Conservation (phyloP, 345 rosid genomes). For the Dimocarpus longan region DNA sequence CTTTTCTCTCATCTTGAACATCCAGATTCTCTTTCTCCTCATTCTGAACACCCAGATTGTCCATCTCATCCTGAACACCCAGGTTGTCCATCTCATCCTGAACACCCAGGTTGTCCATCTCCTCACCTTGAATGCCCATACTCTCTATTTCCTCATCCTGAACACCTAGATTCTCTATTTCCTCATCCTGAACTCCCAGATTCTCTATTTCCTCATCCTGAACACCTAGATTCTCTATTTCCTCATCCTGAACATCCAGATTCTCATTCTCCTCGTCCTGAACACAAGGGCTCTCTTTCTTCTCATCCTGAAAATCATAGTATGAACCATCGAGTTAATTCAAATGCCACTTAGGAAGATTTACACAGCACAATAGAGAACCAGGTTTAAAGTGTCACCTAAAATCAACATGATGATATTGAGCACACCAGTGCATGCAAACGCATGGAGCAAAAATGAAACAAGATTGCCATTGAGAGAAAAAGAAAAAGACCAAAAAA, state of each 20-base stretch:
- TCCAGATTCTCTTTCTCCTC: constrained; percentile 34
- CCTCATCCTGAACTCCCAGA: neutral
- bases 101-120: neutral
- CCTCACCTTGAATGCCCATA: neutral
- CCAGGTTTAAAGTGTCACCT: neutral
- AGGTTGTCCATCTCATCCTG: constrained; percentile 34
- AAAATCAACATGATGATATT: constrained; percentile 7
- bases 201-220: constrained; percentile 8
- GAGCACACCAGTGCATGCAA: neutral
- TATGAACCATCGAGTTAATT: constrained; percentile 7
- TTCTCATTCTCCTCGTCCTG: constrained; percentile 40
- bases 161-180: neutral
- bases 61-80: neutral
- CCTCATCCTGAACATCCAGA: constrained; percentile 28
- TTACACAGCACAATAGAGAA: neutral
- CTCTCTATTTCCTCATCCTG: constrained; percentile 45
- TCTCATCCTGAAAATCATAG: neutral
- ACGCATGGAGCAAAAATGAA: constrained; percentile 4
- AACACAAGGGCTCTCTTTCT: neutral
- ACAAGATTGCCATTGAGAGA: neutral
- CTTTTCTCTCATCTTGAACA: constrained; percentile 37
- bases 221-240: neutral
- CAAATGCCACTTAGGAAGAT: neutral
- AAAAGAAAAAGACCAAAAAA: neutral
- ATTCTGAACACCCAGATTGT: constrained; percentile 33